Evolutionary conservation across 352 stramenopile species (phyloP), one percentile per base, ranked within the genome.

Genomic region (Pythium sp.): DNA sequence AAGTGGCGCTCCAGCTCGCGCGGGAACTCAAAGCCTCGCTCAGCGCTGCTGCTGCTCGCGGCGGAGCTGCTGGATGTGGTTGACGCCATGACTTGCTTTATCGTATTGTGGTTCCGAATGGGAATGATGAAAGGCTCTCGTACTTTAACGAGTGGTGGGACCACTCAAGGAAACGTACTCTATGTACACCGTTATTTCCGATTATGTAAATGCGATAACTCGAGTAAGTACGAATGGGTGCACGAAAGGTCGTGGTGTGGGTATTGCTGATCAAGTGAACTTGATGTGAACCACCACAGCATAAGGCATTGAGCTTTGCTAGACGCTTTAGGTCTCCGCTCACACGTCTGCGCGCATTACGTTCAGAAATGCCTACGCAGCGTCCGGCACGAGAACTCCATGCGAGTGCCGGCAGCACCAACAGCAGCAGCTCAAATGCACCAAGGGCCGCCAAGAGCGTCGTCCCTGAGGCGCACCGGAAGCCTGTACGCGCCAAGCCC

Each of bases 21-120:
- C 0, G 77, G 78, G 63, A 92, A 80, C 80, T 91, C 84, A 58
- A 87, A 86, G 58, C 74, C 77, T n/a, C 24, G 69, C 54, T 82
- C 78, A 43, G 75, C 28, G 32, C 30, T 46, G 7, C 41, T 47
- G 15, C 14, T 47, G 8, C 12, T n/a, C n/a, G n/a, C 41, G 11
- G 38, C 12, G 38, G 28, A 58, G 53, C 53, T 59, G 55, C 30
- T 46, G 15, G 18, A 30, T n/a, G 20, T 58, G 26, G 24, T 49
- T 8, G 56, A 62, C 20, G 30, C 38, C 62, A 68, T 60, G 28
- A 18, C 47, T 36, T 38, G 26, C 24, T 57, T 51, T 20, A 15
- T 12, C 24, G 14, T 26, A 18, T 46, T 22, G 34, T 41, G 34
- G 34, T 41, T 1, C 11, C 34, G 34, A 41, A 41, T 41, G 34